Evolutionary conservation across 345 rosid species (phyloP).

Genomic region (Syzygium oleosum): DNA sequence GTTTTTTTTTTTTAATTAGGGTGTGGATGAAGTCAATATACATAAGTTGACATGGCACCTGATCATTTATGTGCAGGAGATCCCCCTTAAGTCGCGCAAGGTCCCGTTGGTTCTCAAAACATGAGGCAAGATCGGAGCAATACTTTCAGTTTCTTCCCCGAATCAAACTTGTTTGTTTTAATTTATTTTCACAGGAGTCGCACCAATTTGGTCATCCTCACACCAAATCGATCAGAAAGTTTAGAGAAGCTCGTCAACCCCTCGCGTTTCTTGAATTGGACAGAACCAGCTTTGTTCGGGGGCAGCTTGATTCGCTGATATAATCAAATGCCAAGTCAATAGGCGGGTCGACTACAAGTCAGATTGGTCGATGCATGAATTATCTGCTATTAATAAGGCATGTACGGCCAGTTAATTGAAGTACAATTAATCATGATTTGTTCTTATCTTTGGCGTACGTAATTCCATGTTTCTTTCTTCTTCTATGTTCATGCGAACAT

Average conservation of each 20-base stretch:
- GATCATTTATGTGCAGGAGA: background rate
- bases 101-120: background rate
- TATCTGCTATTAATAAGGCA: background rate
- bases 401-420: background rate
- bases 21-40: too few relatives aligned
- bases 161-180: background rate
- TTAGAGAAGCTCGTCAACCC: background rate
- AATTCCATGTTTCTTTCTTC: background rate
- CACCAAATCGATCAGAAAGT: background rate
- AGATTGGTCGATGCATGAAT: background rate
- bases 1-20: too few relatives aligned
- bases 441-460: background rate
- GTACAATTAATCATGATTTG: background rate
- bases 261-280: background rate
- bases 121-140: background rate
- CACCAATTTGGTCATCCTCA: background rate
- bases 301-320: background rate
- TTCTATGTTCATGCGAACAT: background rate
- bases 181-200: background rate
- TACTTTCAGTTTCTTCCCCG: background rate
- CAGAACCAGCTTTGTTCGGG: background rate
- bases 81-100: background rate
- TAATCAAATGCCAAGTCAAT: background rate
- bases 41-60: accelerated
- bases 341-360: background rate